A percentile compares a stretch with the other conserved stretches of the same genome.
phyloP scores from a whole-genome alignment of 495 filamentous ascomycete species.

The Hypoxylon rickii region DNA sequence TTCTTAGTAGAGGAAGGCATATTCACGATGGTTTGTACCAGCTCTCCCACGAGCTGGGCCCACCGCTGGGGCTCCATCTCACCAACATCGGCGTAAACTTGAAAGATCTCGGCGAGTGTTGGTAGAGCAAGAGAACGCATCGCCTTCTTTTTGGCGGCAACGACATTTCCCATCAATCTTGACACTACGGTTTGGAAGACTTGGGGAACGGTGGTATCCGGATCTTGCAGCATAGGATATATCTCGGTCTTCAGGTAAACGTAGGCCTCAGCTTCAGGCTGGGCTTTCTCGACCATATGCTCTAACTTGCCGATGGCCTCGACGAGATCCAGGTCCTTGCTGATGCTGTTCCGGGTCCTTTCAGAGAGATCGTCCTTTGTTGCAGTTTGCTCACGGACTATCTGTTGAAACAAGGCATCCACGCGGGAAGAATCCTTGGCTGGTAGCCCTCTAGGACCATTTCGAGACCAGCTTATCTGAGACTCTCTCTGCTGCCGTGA shows the following conservation, averaged over 20 bases:
- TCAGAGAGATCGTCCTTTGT: not conserved
- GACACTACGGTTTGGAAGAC: slow-evolving; percentile 26
- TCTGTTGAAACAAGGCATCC: slow-evolving; percentile 35
- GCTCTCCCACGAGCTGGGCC: slow-evolving; percentile 39
- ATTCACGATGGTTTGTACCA: slow-evolving; percentile 40
- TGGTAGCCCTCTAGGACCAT: not conserved
- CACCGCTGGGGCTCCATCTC: slow-evolving; percentile 39
- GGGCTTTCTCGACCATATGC: slow-evolving; percentile 40
- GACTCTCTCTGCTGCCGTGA: not conserved
- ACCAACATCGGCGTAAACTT: slow-evolving; percentile 40
- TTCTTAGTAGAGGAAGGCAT: slow-evolving; percentile 30
- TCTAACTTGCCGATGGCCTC: slow-evolving; percentile 41
- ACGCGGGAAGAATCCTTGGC: slow-evolving; percentile 9
- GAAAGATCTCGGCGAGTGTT: slow-evolving; percentile 45
- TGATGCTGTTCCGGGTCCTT: not conserved
- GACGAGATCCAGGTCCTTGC: slow-evolving; percentile 17
- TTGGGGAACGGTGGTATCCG: slow-evolving; percentile 22
- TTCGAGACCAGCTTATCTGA: slow-evolving; percentile 2
- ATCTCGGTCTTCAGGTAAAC: slow-evolving; percentile 46
- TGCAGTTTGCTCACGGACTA: slow-evolving; percentile 23
- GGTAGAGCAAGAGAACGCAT: slow-evolving; percentile 43
- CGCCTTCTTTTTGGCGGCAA: slow-evolving; percentile 39
- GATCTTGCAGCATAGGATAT: slow-evolving; percentile 34
- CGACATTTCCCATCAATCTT: slow-evolving; percentile 34
- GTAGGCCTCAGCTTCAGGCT: slow-evolving; percentile 40